Percentiles rank a stretch among this genome's conserved stretches.
Evolutionary conservation across 192 early-diverging fungal species (phyloP).

Genomic region (Coemansia nantahalensis): DNA sequence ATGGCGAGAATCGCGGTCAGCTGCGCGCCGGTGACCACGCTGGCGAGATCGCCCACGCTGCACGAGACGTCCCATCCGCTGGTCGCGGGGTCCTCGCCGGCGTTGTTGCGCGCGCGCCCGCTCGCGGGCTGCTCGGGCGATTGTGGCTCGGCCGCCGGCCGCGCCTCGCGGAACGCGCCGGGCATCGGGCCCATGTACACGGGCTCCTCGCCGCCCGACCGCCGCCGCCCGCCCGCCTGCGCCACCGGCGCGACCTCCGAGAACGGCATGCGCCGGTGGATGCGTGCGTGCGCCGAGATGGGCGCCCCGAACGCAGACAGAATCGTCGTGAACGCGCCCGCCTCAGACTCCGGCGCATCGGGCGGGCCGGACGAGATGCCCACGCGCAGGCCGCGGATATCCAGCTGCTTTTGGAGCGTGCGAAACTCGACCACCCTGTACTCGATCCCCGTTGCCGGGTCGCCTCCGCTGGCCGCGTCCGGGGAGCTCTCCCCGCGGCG

Average conservation of each 20-base stretch:
- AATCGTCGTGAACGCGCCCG: constrained; percentile 3
- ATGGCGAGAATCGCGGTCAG: constrained; percentile 19
- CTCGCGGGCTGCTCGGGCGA: constrained; percentile 1
- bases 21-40: constrained; percentile 35
- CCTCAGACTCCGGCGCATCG: not conserved
- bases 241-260: constrained; percentile 46
- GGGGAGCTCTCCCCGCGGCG: constrained; percentile 14
- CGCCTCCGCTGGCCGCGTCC: constrained; percentile 19
- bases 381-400: constrained; percentile 34
- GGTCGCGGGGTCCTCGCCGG: constrained; percentile 43
- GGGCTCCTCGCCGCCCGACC: constrained; percentile 18
- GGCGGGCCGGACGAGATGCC: constrained; percentile 5
- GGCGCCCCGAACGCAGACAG: constrained; percentile 38
- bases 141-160: constrained; percentile 8
- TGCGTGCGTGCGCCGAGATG: constrained; percentile 38
- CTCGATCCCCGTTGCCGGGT: constrained; percentile 43
- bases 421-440: constrained; percentile 47
- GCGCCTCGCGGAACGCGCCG: constrained; percentile 47
- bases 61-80: constrained; percentile 49
- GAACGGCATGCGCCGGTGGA: constrained; percentile 52
- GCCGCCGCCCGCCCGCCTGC: constrained; percentile 5
- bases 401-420: constrained; percentile 39
- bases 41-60: constrained; percentile 29
- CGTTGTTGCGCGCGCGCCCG: constrained; percentile 17
- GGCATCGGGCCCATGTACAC: constrained; percentile 54